Conservation (phyloP, 1,284 basidiomycete species). For the Leccinum variabile region DNA sequence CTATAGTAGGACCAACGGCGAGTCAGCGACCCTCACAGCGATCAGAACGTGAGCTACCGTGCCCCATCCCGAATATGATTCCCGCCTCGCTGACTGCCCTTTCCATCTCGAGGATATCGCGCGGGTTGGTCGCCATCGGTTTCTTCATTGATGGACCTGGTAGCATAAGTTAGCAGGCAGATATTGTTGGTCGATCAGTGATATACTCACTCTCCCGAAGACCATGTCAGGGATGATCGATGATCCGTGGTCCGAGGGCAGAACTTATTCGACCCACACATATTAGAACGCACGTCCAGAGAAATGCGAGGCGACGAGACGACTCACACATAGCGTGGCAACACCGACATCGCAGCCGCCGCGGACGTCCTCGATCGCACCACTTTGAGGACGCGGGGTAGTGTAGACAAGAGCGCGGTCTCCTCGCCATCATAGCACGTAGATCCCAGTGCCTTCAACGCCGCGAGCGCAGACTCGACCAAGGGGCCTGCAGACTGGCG, state of each 20-base stretch:
- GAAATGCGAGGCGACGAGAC: neutral
- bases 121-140: constrained; percentile 78
- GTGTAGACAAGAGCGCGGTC: constrained; percentile 50
- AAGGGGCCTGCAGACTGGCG: constrained; percentile 41
- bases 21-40: neutral
- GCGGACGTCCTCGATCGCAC: constrained; percentile 42
- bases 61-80: constrained; percentile 82
- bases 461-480: constrained; percentile 51
- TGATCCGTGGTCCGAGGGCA: constrained; percentile 82
- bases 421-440: constrained; percentile 70
- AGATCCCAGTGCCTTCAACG: constrained; percentile 57
- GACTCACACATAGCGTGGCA: constrained; percentile 63
- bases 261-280: constrained; percentile 43
- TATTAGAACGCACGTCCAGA: constrained; percentile 10
- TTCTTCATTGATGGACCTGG: constrained; percentile 41
- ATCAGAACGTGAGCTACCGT: constrained; percentile 54
- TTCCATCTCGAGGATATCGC: constrained; percentile 76
- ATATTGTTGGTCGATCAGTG: no score
- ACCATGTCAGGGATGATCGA: constrained; percentile 32
- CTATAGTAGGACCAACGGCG: constrained; percentile 41
- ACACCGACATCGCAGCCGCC: constrained; percentile 47
- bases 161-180: no score
- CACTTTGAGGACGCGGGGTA: constrained; percentile 58
- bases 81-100: constrained; percentile 63
- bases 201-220: no score